A percentile compares a stretch with the other conserved stretches of the same genome.
phyloP scores from a whole-genome alignment of 2,329 filamentous ascomycete species.

The Didymella arachidicola region DNA sequence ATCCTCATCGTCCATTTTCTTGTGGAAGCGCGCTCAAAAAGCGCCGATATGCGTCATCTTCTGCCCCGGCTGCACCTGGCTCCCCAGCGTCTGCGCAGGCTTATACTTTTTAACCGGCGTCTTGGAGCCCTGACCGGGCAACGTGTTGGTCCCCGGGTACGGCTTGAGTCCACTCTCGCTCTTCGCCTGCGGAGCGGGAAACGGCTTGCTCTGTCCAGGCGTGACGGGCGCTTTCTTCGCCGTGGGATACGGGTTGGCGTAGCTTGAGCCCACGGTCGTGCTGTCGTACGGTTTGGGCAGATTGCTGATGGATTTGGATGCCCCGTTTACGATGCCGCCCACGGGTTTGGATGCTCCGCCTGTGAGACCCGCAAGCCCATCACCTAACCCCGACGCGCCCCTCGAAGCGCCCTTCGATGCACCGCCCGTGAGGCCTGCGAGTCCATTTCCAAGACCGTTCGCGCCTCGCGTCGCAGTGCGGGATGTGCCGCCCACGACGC shows the following conservation, averaged over 20 bases:
- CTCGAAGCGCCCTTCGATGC: slow-evolving; percentile 24
- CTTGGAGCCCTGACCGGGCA: slow-evolving; percentile 37
- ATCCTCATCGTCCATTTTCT: background rate
- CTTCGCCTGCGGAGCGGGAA: slow-evolving; percentile 28
- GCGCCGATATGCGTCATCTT: slow-evolving; percentile 41
- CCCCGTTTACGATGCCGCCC: slow-evolving; percentile 12
- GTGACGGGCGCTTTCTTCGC: slow-evolving; percentile 42
- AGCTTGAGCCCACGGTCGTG: slow-evolving; percentile 20
- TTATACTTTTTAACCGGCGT: slow-evolving; percentile 40
- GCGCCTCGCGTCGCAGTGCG: slow-evolving; percentile 6
- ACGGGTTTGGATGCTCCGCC: background rate
- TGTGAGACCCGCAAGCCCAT: slow-evolving; percentile 10
- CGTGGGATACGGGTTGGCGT: slow-evolving; percentile 13
- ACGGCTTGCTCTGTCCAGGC: slow-evolving; percentile 39
- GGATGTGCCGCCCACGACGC: slow-evolving; percentile 9
- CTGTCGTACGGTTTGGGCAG: slow-evolving; percentile 28
- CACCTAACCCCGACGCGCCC: background rate
- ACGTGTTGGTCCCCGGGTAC: slow-evolving; percentile 44
- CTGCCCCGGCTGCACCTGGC: slow-evolving; percentile 38
- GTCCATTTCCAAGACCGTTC: slow-evolving; percentile 8
- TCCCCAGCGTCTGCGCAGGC: slow-evolving; percentile 35
- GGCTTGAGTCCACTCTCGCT: slow-evolving; percentile 20
- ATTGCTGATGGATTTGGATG: slow-evolving; percentile 18
- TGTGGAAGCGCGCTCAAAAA: slow-evolving; percentile 6
- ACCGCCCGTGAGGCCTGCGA: slow-evolving; percentile 16